Base-by-base conservation (phyloP, 352 stramenopile species). In the Phytopythium aichiense region DNA sequence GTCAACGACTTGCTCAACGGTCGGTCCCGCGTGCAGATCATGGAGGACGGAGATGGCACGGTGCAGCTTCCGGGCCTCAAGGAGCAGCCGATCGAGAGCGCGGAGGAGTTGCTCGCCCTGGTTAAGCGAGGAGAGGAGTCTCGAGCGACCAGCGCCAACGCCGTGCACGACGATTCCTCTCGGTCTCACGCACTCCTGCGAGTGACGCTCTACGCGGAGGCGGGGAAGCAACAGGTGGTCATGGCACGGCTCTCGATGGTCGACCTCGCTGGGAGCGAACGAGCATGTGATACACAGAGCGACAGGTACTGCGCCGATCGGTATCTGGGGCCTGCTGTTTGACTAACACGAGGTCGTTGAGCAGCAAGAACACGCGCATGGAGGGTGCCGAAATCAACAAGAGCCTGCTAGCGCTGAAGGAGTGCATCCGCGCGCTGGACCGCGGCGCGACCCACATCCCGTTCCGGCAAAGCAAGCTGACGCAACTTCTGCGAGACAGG, bases 361-460 rank as follows among this genome's bases (percentile, higher is more conserved):
- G 56, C 63, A 69, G 72, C 54, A 94, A 94, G 58, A 92, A 83
- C 37, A 98, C 94, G 9, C 76, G 96, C 8, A 88, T 98, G 73
- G 96, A 99, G 80, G 95, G 95, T 35, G 94, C 96, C 9, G 96
- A 99, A 68, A 99, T 98, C 71, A 99, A 99, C 76, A 99, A 97
- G 54, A 98, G 87, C 31, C 70, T 99, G 22, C 72, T 99, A 42
- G 95, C 96, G n/a, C 75, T 99, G 8, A 99, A 99, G 66, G 96
- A 99, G 69, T 97, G 96, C 35, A 97, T 99, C 64, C 88, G 96
- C n/a, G 92, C 94, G n/a, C 65, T 98, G 35, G 89, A 97, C 49
- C 85, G 90, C 42, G 82, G 79, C 61, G 82, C 68, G 23, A 85
- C 60, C 8, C 93, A 98, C 63, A 94, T 98, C 55, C 95, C 95